Conservation (phyloP, 345 rosid species). For the Syzygium oleosum region DNA sequence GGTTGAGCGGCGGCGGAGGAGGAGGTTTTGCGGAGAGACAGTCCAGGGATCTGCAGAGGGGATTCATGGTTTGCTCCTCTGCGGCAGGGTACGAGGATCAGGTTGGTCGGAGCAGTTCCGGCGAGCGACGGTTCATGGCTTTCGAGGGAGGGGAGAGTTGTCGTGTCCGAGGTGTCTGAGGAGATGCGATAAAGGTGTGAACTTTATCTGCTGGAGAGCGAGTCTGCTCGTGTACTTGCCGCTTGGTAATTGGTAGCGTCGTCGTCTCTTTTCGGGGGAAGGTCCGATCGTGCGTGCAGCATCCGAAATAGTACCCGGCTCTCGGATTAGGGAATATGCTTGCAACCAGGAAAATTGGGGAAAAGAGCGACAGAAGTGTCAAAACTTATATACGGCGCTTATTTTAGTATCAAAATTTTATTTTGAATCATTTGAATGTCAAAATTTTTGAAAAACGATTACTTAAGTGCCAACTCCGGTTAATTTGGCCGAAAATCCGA, state of each 20-base stretch:
- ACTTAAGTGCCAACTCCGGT: too few species aligned
- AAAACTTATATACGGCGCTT: too few species aligned
- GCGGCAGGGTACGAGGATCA: not conserved
- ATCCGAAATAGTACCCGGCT: not conserved
- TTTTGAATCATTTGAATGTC: too few species aligned
- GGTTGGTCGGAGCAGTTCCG: not conserved
- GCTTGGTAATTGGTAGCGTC: not conserved
- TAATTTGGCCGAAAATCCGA: too few species aligned
- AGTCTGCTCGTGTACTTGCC: not conserved
- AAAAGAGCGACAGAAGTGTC: too few species aligned
- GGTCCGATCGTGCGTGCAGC: not conserved
- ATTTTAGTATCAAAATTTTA: too few species aligned
- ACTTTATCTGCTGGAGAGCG: not conserved
- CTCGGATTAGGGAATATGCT: not conserved
- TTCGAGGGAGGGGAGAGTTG: not conserved
- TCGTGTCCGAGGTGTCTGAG: not conserved
- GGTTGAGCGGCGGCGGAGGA: not conserved
- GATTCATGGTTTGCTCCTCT: constrained; percentile 14
- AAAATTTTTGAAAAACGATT: too few species aligned
- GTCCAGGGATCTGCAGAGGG: constrained; percentile 25
- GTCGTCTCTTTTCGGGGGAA: not conserved
- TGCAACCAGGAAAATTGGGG: not conserved
- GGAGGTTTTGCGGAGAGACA: constrained; percentile 14
- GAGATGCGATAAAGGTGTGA: not conserved
- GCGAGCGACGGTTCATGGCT: not conserved